Evolutionary conservation across 1,284 basidiomycete genomes (phyloP), one percentile per base, ranked within the genome.

Genomic region (Cystobasidium sp.): DNA sequence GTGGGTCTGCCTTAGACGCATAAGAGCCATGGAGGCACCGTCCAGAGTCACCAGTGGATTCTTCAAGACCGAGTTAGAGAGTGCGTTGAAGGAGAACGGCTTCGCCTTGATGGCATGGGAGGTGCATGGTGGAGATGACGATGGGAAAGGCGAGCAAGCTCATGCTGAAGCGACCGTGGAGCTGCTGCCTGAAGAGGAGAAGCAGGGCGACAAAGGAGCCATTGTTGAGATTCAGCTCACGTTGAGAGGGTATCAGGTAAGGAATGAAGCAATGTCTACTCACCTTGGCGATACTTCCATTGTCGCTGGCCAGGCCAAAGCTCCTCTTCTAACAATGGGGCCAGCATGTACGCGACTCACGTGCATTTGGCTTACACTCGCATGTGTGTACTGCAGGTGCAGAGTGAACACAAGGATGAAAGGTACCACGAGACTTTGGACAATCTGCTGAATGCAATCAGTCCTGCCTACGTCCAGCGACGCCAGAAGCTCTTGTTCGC

Each of bases 401-500:
- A 41, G 8, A 16, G 41, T 18, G 59, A 20, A 20, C 47, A 53
- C 18, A 24, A 7, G 39, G 18, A n/a, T 18, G 49, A 24, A 9
- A 31, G 39, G 39, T n/a, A 62, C 41, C 56, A 43, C 53, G 72
- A 74, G 49, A 74, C 72, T 37, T 44, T 74, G 43, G 72, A 74
- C 37, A 64, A 74, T 49, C 65, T 74, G 5, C 56, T 74, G 3
- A 24, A 18, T 20, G 65, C 53, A 14, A 41, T 68, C 44, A 74
- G 72, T 49, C 65, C 72, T 9, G 72, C 53, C 6, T 74, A 68
- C 59, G 37, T 37, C 9, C 52, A 44, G 12, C 52, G 72, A 3
- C 65, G 64, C 2, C 44, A 56, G 16, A 67, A 61, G 72, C 72
- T 74, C n/a, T 63, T 74, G 41, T 74, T 68, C 56, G 52, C 51